These are phyloP conservation scores for Echeveria elegans DNA, from an alignment of 164 flowering plant species.

Conservation along the genomic window DNA sequence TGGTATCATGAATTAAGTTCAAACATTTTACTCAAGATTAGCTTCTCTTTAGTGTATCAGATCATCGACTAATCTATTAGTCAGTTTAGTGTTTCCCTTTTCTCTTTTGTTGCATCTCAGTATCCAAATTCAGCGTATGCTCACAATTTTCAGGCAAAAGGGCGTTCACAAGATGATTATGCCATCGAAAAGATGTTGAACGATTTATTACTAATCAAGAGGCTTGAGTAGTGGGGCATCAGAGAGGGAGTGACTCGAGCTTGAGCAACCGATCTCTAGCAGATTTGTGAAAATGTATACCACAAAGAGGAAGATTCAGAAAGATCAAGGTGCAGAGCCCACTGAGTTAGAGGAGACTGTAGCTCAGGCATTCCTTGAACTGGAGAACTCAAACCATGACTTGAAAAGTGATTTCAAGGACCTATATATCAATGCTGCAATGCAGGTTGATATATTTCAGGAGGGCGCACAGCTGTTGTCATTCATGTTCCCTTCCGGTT, in stretches of 20 bases:
- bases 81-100: no score
- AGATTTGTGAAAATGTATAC: conserved; percentile 56
- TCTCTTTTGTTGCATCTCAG: not conserved
- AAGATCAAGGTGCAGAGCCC: conserved; percentile 53
- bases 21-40: no score
- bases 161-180: conserved; percentile 71
- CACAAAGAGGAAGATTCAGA: no score
- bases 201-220: conserved; percentile 83
- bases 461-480: conserved; percentile 66
- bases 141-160: conserved; percentile 48
- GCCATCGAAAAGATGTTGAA: conserved; percentile 87
- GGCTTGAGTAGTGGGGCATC: conserved; percentile 84
- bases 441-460: conserved; percentile 70
- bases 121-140: not conserved
- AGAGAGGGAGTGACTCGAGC: no score
- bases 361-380: conserved; percentile 34
- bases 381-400: conserved; percentile 36
- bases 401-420: conserved; percentile 38
- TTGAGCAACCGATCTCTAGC: no score
- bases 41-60: no score
- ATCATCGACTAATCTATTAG: no score
- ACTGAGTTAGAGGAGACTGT: conserved; percentile 48
- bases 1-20: no score
- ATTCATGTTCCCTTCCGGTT: conserved; percentile 75
- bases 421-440: conserved; percentile 30